These are phyloP conservation scores for Picea sitchensis DNA, from an alignment of 75 land plant species.

Conservation along the genomic window DNA sequence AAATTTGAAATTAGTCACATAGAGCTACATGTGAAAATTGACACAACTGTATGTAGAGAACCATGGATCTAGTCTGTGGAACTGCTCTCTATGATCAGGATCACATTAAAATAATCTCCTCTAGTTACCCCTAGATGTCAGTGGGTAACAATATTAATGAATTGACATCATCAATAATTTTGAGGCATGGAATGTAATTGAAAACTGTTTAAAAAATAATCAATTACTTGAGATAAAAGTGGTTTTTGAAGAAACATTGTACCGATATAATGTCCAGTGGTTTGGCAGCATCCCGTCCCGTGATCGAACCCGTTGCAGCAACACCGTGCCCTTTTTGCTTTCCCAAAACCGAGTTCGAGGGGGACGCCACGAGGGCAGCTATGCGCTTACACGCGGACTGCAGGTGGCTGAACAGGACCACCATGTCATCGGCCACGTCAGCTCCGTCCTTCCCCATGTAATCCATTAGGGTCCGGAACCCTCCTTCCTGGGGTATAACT, in stretches of 20 bases:
- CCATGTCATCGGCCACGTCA: constrained; percentile 68
- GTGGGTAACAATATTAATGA: too few species aligned
- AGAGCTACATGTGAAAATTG: too few species aligned
- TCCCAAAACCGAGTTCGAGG: constrained; percentile 45
- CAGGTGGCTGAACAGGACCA: constrained; percentile 59
- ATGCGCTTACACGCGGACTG: constrained; percentile 88
- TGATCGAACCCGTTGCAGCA: constrained; percentile 13
- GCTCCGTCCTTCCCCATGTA: constrained; percentile 54
- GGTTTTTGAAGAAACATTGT: background rate
- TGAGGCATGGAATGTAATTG: too few species aligned
- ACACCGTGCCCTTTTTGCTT: background rate
- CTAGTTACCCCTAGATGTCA: too few species aligned
- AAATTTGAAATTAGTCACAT: too few species aligned
- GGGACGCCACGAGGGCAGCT: constrained; percentile 89
- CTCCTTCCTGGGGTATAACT: background rate
- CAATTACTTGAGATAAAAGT: background rate
- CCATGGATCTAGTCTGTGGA: too few species aligned
- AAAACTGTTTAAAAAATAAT: too few species aligned
- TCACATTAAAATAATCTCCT: too few species aligned
- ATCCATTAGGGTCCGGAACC: constrained; percentile 52
- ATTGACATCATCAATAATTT: too few species aligned
- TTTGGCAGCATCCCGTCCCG: constrained; percentile 72
- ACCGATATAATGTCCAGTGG: constrained; percentile 91
- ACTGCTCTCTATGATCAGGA: too few species aligned
- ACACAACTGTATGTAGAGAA: too few species aligned